Evolutionary conservation across 164 flowering plant genomes (phyloP).

Genomic region (Annona cherimola): DNA sequence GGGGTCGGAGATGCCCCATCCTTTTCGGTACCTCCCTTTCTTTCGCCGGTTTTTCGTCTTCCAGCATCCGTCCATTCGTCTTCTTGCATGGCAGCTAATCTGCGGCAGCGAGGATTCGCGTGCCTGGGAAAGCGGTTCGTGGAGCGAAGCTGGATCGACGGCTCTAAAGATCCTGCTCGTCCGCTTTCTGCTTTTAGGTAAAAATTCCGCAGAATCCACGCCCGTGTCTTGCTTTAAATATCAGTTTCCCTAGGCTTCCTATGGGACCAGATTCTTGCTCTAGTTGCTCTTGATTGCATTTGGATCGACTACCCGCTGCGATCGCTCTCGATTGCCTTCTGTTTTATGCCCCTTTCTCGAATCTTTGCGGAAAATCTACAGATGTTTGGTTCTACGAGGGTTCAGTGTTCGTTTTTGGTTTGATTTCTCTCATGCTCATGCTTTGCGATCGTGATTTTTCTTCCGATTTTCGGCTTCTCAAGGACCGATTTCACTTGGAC

Average conservation of each 20-base stretch:
- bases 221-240: background rate
- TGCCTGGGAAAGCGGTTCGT: conserved; percentile 39
- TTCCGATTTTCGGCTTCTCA: no score
- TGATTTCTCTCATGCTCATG: no score
- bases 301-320: no score
- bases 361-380: background rate
- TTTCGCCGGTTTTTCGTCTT: background rate
- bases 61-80: background rate
- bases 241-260: background rate
- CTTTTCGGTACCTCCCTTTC: background rate
- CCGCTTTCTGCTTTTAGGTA: background rate
- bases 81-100: conserved; percentile 40
- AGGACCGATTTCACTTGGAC: no score
- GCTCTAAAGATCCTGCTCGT: background rate
- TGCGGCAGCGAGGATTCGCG: conserved; percentile 32
- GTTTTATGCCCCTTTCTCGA: background rate
- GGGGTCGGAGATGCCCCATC: background rate
- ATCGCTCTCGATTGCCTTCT: background rate
- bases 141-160: background rate
- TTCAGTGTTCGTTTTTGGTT: no score
- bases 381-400: no score
- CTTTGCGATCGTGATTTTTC: no score
- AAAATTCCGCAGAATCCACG: background rate
- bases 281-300: background rate
- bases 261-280: background rate